Evolutionary conservation across 805 yeast species (phyloP).

Genomic region (Kregervanrija delftensis): DNA sequence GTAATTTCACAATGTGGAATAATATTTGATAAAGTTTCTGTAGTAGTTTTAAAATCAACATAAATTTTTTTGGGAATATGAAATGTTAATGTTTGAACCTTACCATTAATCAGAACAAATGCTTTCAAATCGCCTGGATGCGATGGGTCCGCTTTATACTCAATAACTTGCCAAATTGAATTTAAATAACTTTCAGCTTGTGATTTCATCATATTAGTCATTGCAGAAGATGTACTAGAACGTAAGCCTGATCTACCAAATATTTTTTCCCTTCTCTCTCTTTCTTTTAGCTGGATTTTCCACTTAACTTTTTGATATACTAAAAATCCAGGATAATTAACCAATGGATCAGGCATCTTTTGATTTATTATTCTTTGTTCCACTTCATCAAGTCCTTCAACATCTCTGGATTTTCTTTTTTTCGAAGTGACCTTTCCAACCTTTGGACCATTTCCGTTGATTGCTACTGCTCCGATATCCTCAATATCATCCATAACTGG

Average conservation of each 20-base stretch:
- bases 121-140: conserved; percentile 76
- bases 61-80: conserved; percentile 70
- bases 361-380: conserved; percentile 42
- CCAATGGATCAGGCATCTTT: conserved; percentile 58
- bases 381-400: conserved; percentile 35
- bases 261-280: conserved; percentile 63
- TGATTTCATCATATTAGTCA: conserved; percentile 63
- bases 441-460: conserved; percentile 26
- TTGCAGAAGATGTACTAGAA: conserved; percentile 46
- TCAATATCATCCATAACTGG: conserved; percentile 56
- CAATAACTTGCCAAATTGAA: conserved; percentile 80
- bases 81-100: conserved; percentile 66
- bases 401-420: conserved; percentile 33
- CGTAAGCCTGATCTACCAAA: conserved; percentile 54
- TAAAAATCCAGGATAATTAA: conserved; percentile 63
- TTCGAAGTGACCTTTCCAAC: conserved; percentile 41
- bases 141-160: conserved; percentile 47
- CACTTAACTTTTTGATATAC: conserved; percentile 81
- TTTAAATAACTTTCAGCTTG: conserved; percentile 78
- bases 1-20: conserved; percentile 51
- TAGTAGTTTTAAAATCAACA: conserved; percentile 51
- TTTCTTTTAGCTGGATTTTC: conserved; percentile 67
- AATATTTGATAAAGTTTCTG: conserved; percentile 17
- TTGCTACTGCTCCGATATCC: conserved; percentile 45
- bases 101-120: conserved; percentile 58